Conservation (phyloP, 2,329 filamentous ascomycete genomes). For the Calonectria pseudoturangicola region DNA sequence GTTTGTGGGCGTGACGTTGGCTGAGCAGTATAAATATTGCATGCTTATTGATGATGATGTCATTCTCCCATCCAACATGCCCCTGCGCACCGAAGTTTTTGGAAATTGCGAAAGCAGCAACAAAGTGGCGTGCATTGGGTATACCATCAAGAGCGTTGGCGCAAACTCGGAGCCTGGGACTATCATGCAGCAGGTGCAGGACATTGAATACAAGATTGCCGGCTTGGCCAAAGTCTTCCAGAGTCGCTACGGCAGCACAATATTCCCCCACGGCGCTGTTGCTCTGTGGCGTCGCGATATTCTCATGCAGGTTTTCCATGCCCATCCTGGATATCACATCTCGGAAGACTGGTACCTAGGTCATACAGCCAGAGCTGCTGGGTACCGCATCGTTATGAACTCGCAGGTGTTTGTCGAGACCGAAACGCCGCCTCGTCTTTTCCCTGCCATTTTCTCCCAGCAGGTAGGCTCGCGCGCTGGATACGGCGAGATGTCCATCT, state of each 20-base stretch:
- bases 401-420: constrained; percentile 42
- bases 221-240: constrained; percentile 32
- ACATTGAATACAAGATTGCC: constrained; percentile 43
- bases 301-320: constrained; percentile 38
- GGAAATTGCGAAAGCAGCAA: constrained; percentile 20
- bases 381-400: constrained; percentile 42
- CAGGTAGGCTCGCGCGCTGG: constrained; percentile 32
- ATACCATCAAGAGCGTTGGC: constrained; percentile 43
- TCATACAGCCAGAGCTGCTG: constrained; percentile 33
- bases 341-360: constrained; percentile 44
- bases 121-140: constrained; percentile 41
- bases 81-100: constrained; percentile 12
- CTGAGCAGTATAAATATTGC: constrained; percentile 34
- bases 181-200: constrained; percentile 38
- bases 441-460: constrained; percentile 35
- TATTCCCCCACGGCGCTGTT: constrained; percentile 40
- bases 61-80: constrained; percentile 35
- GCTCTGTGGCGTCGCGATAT: constrained; percentile 39
- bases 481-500: constrained; percentile 41
- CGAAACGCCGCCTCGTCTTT: constrained; percentile 30
- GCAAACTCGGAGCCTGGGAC: constrained; percentile 33
- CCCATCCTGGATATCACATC: constrained; percentile 36
- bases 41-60: constrained; percentile 42
- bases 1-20: constrained; percentile 35
- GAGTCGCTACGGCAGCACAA: constrained; percentile 32